Percentiles rank a stretch among this genome's conserved stretches.
Conservation (phyloP, 2,329 filamentous ascomycete genomes). For the Neofusicoccum umdonicola region DNA sequence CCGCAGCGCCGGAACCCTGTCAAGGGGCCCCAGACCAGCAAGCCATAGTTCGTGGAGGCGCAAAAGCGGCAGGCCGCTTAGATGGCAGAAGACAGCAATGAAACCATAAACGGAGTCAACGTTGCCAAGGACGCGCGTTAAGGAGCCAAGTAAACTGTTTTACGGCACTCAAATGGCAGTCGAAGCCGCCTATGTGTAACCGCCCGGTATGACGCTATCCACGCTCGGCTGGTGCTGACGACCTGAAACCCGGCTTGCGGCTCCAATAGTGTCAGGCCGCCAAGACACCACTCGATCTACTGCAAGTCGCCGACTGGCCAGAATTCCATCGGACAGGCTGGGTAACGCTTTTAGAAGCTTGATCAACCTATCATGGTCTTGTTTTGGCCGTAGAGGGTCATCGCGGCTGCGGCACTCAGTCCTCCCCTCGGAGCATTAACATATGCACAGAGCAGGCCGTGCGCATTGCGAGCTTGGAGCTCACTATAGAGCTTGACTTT, state of each 20-base stretch:
- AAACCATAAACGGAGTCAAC: background rate
- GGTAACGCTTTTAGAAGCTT: too few species aligned
- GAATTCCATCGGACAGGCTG: too few species aligned
- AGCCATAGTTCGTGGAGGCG: background rate
- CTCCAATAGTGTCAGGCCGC: background rate
- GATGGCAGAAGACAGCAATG: background rate
- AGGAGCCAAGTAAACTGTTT: background rate
- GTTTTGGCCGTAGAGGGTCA: too few species aligned
- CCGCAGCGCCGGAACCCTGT: background rate
- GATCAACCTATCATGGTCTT: too few species aligned
- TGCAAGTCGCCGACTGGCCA: too few species aligned
- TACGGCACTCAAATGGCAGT: background rate
- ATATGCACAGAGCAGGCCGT: too few species aligned
- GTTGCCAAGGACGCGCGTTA: background rate
- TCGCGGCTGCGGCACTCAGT: too few species aligned
- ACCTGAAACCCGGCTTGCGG: background rate
- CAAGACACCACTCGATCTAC: background rate
- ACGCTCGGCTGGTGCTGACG: background rate
- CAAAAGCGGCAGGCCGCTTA: background rate
- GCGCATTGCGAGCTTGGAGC: too few species aligned
- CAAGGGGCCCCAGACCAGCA: background rate
- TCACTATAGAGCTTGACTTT: too few species aligned
- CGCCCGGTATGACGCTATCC: background rate
- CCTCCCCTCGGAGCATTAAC: too few species aligned
- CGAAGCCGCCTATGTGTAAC: background rate